Conservation (phyloP, 1,284 basidiomycete genomes). For the Erythrobasidium hasegawianum region DNA sequence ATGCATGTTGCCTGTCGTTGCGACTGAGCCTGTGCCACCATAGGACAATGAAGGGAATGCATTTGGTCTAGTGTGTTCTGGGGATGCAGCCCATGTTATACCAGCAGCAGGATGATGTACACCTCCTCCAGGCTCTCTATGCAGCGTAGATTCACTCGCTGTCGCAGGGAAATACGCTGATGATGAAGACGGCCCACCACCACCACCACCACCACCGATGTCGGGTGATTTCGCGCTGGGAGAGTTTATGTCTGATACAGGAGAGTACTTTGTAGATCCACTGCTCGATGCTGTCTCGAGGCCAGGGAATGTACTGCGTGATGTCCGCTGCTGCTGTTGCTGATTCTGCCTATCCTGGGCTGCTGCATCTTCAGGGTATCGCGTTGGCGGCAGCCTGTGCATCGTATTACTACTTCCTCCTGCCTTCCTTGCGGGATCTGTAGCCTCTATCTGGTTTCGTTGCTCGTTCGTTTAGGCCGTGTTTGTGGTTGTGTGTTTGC, state of each 20-base stretch:
- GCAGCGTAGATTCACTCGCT: neutral
- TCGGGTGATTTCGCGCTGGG: too few relatives aligned
- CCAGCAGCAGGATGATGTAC: constrained; percentile 24
- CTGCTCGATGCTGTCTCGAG: neutral
- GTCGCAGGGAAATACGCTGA: too few relatives aligned
- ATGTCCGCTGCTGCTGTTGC: too few relatives aligned
- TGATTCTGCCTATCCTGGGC: neutral
- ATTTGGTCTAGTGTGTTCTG: neutral
- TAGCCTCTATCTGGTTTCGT: too few relatives aligned
- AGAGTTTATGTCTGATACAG: too few relatives aligned
- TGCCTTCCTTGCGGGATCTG: too few relatives aligned
- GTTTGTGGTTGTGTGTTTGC: neutral
- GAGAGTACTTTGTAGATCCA: constrained; percentile 1
- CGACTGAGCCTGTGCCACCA: constrained; percentile 16
- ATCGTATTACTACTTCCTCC: neutral
- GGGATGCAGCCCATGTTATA: neutral
- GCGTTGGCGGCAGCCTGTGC: neutral
- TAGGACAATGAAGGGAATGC: neutral
- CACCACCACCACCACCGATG: too few relatives aligned
- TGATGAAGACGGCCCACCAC: too few relatives aligned
- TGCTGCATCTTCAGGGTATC: constrained; percentile 1
- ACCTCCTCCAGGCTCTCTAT: constrained; percentile 13
- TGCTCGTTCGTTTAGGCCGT: neutral
- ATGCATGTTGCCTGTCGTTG: constrained; percentile 1
- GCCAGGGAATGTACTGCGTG: too few relatives aligned